Conservation (phyloP, 148 eudicot genomes). For the Euryodendron excelsum region DNA sequence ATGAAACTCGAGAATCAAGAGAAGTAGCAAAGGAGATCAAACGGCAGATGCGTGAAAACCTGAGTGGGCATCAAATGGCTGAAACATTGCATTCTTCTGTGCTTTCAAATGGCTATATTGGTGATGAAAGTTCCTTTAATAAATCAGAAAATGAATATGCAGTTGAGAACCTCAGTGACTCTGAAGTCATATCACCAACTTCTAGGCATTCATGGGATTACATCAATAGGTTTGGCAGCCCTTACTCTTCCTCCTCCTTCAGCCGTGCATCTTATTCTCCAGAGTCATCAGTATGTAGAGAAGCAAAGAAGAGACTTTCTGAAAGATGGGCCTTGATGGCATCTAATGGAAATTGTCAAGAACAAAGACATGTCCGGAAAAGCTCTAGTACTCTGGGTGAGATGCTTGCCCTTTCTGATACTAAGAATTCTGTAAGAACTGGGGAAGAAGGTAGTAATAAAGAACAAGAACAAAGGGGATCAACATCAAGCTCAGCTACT, state of each 20-base stretch:
- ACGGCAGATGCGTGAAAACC: conserved; percentile 57
- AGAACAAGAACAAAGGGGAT: conserved; percentile 43
- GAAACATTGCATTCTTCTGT: conserved; percentile 75
- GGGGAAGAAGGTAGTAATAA: conserved; percentile 38
- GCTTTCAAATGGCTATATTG: conserved; percentile 73
- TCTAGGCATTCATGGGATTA: conserved; percentile 97
- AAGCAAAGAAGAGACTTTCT: conserved; percentile 95
- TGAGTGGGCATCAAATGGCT: conserved; percentile 57
- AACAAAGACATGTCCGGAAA: conserved; percentile 55
- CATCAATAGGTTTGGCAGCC: conserved; percentile 56
- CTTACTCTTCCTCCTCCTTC: conserved; percentile 63
- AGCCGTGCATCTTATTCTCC: conserved; percentile 83
- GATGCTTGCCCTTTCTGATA: conserved; percentile 95
- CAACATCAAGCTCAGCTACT: conserved; percentile 48
- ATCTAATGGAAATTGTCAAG: conserved; percentile 51
- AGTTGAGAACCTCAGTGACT: conserved; percentile 61
- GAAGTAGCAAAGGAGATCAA: conserved; percentile 72
- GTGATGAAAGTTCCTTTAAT: conserved; percentile 84
- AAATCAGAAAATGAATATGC: conserved; percentile 75
- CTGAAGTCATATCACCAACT: conserved; percentile 74
- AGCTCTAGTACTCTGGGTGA: conserved; percentile 94
- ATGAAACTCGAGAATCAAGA: conserved; percentile 61
- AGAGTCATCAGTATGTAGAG: conserved; percentile 89
- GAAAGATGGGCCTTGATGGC: conserved; percentile 98
- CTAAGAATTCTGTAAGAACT: conserved; percentile 42